Conservation (phyloP, 2,329 filamentous ascomycete genomes). For the Ceratocystiopsis sp. region DNA sequence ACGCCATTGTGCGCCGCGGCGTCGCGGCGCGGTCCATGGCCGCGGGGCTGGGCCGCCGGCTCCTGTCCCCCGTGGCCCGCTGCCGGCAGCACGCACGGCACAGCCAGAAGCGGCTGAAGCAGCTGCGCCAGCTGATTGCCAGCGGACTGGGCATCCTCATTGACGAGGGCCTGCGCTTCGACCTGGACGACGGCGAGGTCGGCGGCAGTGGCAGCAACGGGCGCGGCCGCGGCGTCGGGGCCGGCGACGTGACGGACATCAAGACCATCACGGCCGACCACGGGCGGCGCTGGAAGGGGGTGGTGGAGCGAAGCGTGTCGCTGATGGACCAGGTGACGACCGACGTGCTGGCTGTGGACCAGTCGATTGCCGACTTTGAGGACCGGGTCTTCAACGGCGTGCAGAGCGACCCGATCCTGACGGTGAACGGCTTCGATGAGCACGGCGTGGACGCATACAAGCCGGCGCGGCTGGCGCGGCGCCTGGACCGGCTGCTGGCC, state of each 20-base stretch:
- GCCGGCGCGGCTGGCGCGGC: constrained; percentile 44
- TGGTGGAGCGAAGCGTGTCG: constrained; percentile 63
- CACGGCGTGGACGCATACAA: constrained; percentile 31
- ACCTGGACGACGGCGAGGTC: constrained; percentile 23
- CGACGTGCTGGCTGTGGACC: constrained; percentile 48
- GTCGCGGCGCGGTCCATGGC: constrained; percentile 55
- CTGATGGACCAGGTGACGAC: constrained; percentile 74
- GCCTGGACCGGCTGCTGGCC: constrained; percentile 53
- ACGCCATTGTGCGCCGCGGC: constrained; percentile 60
- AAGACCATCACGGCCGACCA: constrained; percentile 21
- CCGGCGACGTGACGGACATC: constrained; percentile 14
- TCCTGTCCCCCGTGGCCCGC: constrained; percentile 64
- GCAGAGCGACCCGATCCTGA: constrained; percentile 41
- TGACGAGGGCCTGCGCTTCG: constrained; percentile 63
- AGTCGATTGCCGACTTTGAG: constrained; percentile 45
- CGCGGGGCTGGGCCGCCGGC: constrained; percentile 46
- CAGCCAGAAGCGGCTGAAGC: constrained; percentile 56
- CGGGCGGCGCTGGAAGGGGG: constrained; percentile 44
- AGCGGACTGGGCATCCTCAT: constrained; percentile 76
- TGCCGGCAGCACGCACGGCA: constrained; percentile 56
- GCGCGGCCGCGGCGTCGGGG: too few species aligned
- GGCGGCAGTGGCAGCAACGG: too few species aligned
- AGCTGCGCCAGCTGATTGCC: constrained; percentile 63
- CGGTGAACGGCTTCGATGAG: constrained; percentile 32
- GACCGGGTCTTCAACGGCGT: constrained; percentile 47